Conservation (phyloP, 768 basidiomycete genomes). For the Holtermannia corniformis region DNA sequence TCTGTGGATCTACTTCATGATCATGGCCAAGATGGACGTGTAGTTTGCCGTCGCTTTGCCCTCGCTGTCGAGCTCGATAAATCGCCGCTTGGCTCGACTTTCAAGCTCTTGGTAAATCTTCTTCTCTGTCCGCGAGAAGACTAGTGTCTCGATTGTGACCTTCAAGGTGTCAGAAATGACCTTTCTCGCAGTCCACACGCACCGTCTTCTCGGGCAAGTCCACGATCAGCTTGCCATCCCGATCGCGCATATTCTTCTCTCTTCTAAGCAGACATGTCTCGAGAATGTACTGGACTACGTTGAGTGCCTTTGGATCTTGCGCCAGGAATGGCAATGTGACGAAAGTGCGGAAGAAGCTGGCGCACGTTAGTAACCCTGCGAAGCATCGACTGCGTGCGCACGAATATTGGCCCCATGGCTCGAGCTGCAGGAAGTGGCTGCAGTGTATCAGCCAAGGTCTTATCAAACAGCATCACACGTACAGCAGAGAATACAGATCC, state of each 20-base stretch:
- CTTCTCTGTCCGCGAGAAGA: constrained; percentile 68
- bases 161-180: constrained; percentile 31
- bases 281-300: constrained; percentile 88
- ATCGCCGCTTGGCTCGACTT: constrained; percentile 64
- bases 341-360: constrained; percentile 52
- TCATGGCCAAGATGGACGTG: constrained; percentile 62
- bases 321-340: constrained; percentile 86
- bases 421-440: constrained; percentile 42
- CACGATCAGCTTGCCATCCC: constrained; percentile 75
- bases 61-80: constrained; percentile 67
- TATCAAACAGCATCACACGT: constrained; percentile 5
- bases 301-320: constrained; percentile 82
- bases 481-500: constrained; percentile 74
- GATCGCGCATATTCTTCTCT: constrained; percentile 87
- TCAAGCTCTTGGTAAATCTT: constrained; percentile 86
- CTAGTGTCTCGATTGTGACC: constrained; percentile 63
- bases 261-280: constrained; percentile 77
- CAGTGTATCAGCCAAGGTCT: constrained; percentile 1
- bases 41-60: constrained; percentile 69
- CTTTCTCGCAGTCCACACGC: constrained; percentile 1
- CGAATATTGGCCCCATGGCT: constrained; percentile 44
- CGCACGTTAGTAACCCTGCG: constrained; percentile 57
- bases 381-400: constrained; percentile 58
- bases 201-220: constrained; percentile 80
- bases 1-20: constrained; percentile 64